phyloP scores from a whole-genome alignment of 441 rosid species.

The Aleurites moluccanus region DNA sequence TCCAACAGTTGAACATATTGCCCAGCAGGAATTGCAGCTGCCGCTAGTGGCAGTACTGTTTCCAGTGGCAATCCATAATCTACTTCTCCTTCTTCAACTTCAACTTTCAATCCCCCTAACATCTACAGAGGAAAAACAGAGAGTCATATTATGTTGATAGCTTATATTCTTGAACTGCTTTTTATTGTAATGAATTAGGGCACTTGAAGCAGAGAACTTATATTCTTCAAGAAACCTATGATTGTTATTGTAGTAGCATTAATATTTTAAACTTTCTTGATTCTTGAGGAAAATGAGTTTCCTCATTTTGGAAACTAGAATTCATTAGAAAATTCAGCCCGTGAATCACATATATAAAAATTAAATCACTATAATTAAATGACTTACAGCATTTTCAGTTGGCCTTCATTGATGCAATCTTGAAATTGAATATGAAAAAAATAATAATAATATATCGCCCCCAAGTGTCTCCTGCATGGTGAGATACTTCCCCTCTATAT shows the following conservation, averaged over 20 bases:
- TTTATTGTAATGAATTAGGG: slow-evolving; percentile 22
- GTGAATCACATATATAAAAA: too few species aligned
- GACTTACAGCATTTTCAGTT: too few species aligned
- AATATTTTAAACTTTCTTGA: slow-evolving; percentile 36
- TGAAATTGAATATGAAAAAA: too few species aligned
- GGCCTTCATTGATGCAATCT: too few species aligned
- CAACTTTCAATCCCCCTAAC: slow-evolving; percentile 33
- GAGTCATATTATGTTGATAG: slow-evolving; percentile 10
- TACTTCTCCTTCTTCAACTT: slow-evolving; percentile 20
- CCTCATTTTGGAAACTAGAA: slow-evolving; percentile 22
- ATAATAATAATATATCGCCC: too few species aligned
- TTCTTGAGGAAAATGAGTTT: slow-evolving; percentile 39
- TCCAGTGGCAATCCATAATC: slow-evolving; percentile 8
- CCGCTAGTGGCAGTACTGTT: neutral
- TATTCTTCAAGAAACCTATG: slow-evolving; percentile 36
- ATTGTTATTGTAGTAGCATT: slow-evolving; percentile 26
- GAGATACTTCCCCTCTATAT: too few species aligned
- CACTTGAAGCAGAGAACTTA: slow-evolving; percentile 43
- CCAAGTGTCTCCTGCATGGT: too few species aligned
- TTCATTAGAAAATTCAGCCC: too few species aligned
- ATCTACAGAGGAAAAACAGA: slow-evolving; percentile 33
- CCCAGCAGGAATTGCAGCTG: slow-evolving; percentile 17
- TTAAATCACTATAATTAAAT: too few species aligned
- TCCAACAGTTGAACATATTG: slow-evolving; percentile 30
- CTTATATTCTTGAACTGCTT: slow-evolving; percentile 19